Conservation (phyloP, 306 rosid genomes). For the Lagenaria siceraria region DNA sequence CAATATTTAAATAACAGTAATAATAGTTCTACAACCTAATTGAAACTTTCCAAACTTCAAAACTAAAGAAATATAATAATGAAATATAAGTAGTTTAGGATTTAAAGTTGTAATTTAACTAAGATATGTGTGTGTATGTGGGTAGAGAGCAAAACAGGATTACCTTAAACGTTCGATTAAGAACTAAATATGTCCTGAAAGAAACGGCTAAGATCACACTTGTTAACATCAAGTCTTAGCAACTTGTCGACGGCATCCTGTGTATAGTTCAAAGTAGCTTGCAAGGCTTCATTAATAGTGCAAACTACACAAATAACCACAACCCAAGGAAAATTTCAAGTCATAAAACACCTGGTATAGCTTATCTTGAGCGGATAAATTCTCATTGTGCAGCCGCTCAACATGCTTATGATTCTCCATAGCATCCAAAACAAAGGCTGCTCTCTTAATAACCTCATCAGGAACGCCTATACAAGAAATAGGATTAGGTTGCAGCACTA, state of each 20-base stretch:
- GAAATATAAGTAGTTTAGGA: not conserved
- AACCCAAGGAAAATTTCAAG: conserved; percentile 2
- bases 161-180: conserved; percentile 14
- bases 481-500: not conserved
- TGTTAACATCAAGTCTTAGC: conserved; percentile 53
- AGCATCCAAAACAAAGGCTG: conserved; percentile 62
- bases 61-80: not conserved
- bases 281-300: not conserved
- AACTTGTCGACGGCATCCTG: conserved; percentile 64
- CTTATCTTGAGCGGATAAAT: conserved; percentile 44
- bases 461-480: conserved; percentile 49
- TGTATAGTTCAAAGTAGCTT: conserved; percentile 9
- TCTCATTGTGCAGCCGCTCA: conserved; percentile 50
- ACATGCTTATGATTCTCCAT: conserved; percentile 34
- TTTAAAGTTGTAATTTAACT: not conserved
- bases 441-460: conserved; percentile 61
- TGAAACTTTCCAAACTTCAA: not conserved
- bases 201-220: conserved; percentile 45
- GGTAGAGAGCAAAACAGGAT: not conserved
- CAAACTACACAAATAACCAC: not conserved
- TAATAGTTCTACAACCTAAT: not conserved
- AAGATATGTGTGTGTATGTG: not conserved
- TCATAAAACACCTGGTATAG: conserved; percentile 46
- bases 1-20: too few species aligned
- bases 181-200: conserved; percentile 47